These are phyloP conservation scores for Fusarium sp. DNA, from an alignment of 2,329 filamentous ascomycete species.

Conservation along the genomic window DNA sequence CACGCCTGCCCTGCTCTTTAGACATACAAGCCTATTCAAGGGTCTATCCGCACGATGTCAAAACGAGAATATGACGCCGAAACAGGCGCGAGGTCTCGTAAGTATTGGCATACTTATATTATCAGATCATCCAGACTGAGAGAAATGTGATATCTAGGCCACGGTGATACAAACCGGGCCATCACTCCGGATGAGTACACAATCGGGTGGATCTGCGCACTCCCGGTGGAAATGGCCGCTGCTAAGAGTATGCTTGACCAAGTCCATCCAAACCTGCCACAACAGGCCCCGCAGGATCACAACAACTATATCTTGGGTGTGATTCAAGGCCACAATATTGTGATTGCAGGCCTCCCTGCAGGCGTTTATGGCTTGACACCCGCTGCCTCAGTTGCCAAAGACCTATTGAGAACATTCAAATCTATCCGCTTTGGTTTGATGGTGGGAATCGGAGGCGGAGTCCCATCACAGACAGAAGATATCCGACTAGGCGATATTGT, in stretches of 20 bases:
- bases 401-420: neutral
- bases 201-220: neutral
- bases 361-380: fast-evolving
- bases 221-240: neutral
- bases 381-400: neutral
- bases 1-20: too few relatives aligned
- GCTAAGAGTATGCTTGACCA: neutral
- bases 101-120: too few relatives aligned
- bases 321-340: fast-evolving
- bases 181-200: neutral
- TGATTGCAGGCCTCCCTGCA: fast-evolving
- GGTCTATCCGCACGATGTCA: too few relatives aligned
- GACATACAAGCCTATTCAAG: too few relatives aligned
- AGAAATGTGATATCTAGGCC: too few relatives aligned
- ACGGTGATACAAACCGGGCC: too few relatives aligned
- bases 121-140: too few relatives aligned
- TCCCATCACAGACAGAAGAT: neutral
- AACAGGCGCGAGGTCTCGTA: too few relatives aligned
- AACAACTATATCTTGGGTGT: neutral
- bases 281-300: neutral
- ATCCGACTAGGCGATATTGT: neutral
- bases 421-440: neutral
- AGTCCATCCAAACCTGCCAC: neutral
- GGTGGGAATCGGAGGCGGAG: neutral
- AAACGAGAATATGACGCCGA: too few relatives aligned